Conservation (phyloP, 2,329 filamentous ascomycete species). For the Xylariaceae sp. region DNA sequence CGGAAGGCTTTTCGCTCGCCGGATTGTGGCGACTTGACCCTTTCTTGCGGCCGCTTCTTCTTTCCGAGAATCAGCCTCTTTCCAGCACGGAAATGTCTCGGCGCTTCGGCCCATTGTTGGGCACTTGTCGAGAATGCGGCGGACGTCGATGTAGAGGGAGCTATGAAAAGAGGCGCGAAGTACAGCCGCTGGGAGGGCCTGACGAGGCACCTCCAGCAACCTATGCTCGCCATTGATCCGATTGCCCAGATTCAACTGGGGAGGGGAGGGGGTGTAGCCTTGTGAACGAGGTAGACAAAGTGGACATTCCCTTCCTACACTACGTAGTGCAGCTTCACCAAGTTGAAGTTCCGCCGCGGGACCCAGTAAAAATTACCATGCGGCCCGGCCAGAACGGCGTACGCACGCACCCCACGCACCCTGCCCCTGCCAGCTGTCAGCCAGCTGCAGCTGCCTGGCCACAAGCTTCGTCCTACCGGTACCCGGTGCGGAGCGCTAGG, state of each 20-base stretch:
- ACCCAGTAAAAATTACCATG: conserved; percentile 18
- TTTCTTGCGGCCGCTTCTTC: conserved; percentile 48
- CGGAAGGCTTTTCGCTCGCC: conserved; percentile 84
- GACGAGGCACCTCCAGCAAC: conserved; percentile 54
- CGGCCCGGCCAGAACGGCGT: background rate
- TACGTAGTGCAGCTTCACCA: conserved; percentile 9
- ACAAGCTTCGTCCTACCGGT: too few species aligned
- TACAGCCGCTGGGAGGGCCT: conserved; percentile 35
- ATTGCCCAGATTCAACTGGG: background rate
- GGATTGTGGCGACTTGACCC: conserved; percentile 53
- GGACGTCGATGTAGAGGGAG: conserved; percentile 29
- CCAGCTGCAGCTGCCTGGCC: too few species aligned
- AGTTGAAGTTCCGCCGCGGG: conserved; percentile 7
- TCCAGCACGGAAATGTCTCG: conserved; percentile 30
- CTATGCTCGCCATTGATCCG: conserved; percentile 48
- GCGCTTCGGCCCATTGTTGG: conserved; percentile 8
- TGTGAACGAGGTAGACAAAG: background rate
- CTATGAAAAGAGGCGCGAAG: conserved; percentile 19
- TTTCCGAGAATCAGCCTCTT: conserved; percentile 39
- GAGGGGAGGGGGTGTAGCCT: background rate
- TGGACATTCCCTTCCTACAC: background rate
- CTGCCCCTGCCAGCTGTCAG: too few species aligned
- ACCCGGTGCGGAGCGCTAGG: too few species aligned
- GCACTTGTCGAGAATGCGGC: conserved; percentile 28
- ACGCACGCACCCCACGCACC: too few species aligned